phyloP scores from a whole-genome alignment of 1,284 basidiomycete species.

The Sporisorium iseilematis-ciliati region DNA sequence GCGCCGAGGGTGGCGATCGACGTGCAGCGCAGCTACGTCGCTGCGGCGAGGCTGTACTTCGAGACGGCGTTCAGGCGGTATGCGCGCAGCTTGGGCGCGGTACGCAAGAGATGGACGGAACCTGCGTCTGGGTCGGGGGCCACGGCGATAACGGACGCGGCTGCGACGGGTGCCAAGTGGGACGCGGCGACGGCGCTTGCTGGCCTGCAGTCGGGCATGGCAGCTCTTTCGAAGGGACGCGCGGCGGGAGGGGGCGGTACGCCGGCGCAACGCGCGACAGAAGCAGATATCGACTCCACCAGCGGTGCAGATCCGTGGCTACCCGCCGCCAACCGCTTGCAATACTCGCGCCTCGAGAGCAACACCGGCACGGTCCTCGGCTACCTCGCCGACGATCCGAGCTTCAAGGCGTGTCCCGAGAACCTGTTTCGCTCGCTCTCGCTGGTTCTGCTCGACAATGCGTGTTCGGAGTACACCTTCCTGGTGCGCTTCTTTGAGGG shows the following conservation, averaged over 20 bases:
- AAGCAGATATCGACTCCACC: not conserved
- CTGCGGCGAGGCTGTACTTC: constrained; percentile 88
- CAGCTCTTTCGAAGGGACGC: not conserved
- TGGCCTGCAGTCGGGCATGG: constrained; percentile 21
- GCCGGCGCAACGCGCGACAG: not conserved
- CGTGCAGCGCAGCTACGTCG: constrained; percentile 87
- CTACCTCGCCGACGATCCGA: constrained; percentile 62
- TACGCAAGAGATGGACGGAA: constrained; percentile 52
- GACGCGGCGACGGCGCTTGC: not conserved
- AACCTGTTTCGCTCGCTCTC: constrained; percentile 63
- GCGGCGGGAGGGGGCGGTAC: not conserved
- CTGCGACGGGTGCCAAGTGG: not conserved
- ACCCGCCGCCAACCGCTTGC: constrained; percentile 38
- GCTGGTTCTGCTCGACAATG: constrained; percentile 65
- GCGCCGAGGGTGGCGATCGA: constrained; percentile 86
- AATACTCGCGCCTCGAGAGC: constrained; percentile 46
- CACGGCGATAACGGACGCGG: constrained; percentile 16
- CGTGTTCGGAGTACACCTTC: constrained; percentile 66
- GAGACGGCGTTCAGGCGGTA: constrained; percentile 96
- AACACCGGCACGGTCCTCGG: constrained; percentile 56
- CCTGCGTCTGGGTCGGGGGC: too few species aligned
- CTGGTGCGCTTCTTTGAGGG: constrained; percentile 65
- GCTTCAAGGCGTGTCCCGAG: constrained; percentile 55
- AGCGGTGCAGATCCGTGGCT: constrained; percentile 55
- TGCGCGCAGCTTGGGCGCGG: constrained; percentile 73